phyloP scores from a whole-genome alignment of 2,329 filamentous ascomycete genomes.

The Plectosphaerella sp. region DNA sequence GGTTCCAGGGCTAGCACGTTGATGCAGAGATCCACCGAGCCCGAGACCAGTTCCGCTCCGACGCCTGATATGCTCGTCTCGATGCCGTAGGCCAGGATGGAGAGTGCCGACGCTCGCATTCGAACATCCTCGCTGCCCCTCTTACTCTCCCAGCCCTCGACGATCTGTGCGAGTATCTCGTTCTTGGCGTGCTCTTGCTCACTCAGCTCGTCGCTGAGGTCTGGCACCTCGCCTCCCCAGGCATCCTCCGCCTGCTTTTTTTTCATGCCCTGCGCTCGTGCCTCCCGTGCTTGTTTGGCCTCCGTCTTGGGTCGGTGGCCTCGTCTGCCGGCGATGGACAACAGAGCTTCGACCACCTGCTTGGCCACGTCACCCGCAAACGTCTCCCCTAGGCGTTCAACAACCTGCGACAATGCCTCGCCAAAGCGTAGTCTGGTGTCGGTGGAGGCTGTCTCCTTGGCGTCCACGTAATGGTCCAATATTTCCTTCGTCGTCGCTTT shows the following conservation, averaged over 20 bases:
- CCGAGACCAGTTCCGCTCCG: conserved; percentile 45
- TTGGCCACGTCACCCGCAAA: conserved; percentile 50
- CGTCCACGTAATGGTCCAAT: conserved; percentile 63
- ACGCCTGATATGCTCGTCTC: conserved; percentile 58
- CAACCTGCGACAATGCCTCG: conserved; percentile 60
- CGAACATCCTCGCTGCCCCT: conserved; percentile 37
- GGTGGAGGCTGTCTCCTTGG: conserved; percentile 50
- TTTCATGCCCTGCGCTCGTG: conserved; percentile 42
- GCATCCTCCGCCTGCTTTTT: conserved; percentile 46
- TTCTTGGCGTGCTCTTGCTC: conserved; percentile 39
- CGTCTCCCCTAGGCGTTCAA: conserved; percentile 54
- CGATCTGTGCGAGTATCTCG: conserved; percentile 35
- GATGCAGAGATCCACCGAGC: conserved; percentile 58
- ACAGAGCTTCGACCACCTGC: conserved; percentile 51
- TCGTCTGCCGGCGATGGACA: conserved; percentile 61
- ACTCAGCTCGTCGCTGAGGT: conserved; percentile 39
- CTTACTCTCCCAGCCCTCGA: conserved; percentile 13
- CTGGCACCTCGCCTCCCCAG: conserved; percentile 50
- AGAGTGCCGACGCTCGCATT: conserved; percentile 64
- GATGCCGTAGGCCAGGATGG: conserved; percentile 55
- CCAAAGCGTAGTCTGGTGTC: conserved; percentile 66
- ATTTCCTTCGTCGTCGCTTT: conserved; percentile 58
- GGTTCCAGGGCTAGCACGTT: conserved; percentile 60
- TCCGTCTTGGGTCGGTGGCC: conserved; percentile 57
- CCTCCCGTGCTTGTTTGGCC: conserved; percentile 46